Conservation (phyloP, 257 asterid genomes). For the Rhazya stricta region DNA sequence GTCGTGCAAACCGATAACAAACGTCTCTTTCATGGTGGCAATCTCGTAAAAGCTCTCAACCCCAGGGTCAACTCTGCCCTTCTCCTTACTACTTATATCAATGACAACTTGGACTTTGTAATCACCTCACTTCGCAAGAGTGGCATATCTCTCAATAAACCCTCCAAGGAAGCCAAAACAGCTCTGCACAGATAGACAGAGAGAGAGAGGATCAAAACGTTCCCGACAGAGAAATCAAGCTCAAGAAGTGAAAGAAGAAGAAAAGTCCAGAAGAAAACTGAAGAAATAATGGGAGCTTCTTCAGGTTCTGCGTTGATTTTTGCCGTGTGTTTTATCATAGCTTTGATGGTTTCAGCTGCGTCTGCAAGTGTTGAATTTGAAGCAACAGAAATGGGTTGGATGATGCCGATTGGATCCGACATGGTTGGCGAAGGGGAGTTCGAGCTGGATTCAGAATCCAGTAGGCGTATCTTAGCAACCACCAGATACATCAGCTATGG, state of each 20-base stretch:
- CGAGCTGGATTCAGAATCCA: slow-evolving; percentile 71
- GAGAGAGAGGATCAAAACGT: neutral
- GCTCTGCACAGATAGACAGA: neutral
- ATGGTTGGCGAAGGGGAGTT: slow-evolving; percentile 51
- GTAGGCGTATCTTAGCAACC: slow-evolving; percentile 66
- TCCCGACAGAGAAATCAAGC: neutral
- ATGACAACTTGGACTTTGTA: slow-evolving; percentile 12
- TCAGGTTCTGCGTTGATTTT: neutral
- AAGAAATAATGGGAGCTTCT: slow-evolving; percentile 18
- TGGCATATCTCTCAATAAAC: neutral
- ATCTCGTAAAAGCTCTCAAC: slow-evolving; percentile 8
- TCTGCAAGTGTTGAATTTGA: slow-evolving; percentile 43
- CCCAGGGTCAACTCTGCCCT: slow-evolving; percentile 11
- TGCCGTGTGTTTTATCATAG: slow-evolving; percentile 11
- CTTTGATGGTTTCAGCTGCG: slow-evolving; percentile 21
- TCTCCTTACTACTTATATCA: slow-evolving; percentile 13
- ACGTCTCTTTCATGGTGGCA: slow-evolving; percentile 15
- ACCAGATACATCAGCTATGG: slow-evolving; percentile 80
- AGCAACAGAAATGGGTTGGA: slow-evolving; percentile 40
- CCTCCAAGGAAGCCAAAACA: neutral
- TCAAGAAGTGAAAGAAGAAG: neutral
- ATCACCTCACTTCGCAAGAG: neutral
- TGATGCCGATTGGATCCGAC: slow-evolving; percentile 56
- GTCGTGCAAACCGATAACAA: slow-evolving; percentile 24
- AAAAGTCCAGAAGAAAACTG: neutral